Base-by-base conservation (phyloP, 2,329 filamentous ascomycete genomes). In the Falciphora oryzae region DNA sequence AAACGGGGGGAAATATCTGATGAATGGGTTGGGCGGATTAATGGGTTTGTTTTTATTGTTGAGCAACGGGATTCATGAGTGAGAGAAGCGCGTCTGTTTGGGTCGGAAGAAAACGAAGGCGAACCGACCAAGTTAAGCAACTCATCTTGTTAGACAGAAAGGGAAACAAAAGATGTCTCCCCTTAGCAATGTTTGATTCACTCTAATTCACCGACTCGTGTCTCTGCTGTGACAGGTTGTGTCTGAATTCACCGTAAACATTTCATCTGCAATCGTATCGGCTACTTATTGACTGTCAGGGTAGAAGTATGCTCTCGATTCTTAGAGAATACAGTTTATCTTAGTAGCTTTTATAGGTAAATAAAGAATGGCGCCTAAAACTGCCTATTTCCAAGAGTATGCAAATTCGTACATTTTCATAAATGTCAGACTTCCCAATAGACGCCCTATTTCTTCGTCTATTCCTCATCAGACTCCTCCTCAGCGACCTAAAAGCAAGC, bases 381-480 rank as follows among this genome's bases (percentile, higher is more conserved):
- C 35, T 38, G 6, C 44, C 44, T 10, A n/a, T 53, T n/a, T 53
- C 44, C 44, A n/a, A n/a, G 4, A n/a, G 8, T 53, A n/a, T 53
- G 44, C 44, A 53, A n/a, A 53, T n/a, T 53, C 6, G 18, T 53
- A 53, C 44, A 53, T n/a, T 53, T 53, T n/a, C 44, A n/a, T n/a
- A 53, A 53, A n/a, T n/a, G 18, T 53, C 22, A n/a, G 18, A 53
- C 22, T 5, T 44, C 11, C 18, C 35, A 14, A 14, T n/a, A 32
- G 29, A 11, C 25, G 14, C 11, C 22, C 31, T 38, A n/a, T 4
- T 27, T 8, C 16, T n/a, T 3, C 16, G n/a, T 27, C 18, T 75
- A 81, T 72, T 83, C 80, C 63, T 83, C 80, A 16, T 81, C 81
- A 53, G 76, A 76, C 64, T 83, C 81, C 44, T 83, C 80, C 69